Evolutionary conservation across 345 rosid species (phyloP).

Genomic region (Draba incana): DNA sequence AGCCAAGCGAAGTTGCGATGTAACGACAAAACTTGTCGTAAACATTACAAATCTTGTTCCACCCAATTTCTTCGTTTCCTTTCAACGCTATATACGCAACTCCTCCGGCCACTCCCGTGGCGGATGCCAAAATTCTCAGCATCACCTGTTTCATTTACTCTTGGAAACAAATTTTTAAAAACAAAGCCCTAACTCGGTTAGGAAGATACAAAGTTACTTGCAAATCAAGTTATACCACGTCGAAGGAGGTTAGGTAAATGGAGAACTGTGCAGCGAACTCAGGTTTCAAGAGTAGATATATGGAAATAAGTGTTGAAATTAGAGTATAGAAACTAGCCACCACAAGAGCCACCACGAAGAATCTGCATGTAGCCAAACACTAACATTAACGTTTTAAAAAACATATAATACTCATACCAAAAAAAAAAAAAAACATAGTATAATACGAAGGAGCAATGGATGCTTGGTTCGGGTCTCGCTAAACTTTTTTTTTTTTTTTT

Average conservation of each 20-base stretch:
- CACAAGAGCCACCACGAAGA: conserved; percentile 60
- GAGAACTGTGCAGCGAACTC: conserved; percentile 41
- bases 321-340: conserved; percentile 66
- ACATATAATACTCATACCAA: too few relatives aligned
- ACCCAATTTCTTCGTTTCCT: conserved; percentile 57
- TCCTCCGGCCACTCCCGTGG: conserved; percentile 72
- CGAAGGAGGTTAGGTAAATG: conserved; percentile 49
- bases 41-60: conserved; percentile 62
- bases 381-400: background rate
- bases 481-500: too few relatives aligned
- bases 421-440: too few relatives aligned
- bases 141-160: conserved; percentile 53
- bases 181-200: background rate
- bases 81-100: conserved; percentile 69
- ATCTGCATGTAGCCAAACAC: conserved; percentile 51
- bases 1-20: conserved; percentile 48
- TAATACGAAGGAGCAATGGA: too few relatives aligned
- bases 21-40: conserved; percentile 70
- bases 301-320: conserved; percentile 53
- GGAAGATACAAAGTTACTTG: conserved; percentile 18
- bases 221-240: conserved; percentile 48
- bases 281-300: conserved; percentile 51
- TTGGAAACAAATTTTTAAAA: background rate
- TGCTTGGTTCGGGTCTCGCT: too few relatives aligned
- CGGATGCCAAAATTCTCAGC: conserved; percentile 75